Evolutionary conservation across 106 monocot species (phyloP).

Genomic region (Acanthochlamys bracteata): DNA sequence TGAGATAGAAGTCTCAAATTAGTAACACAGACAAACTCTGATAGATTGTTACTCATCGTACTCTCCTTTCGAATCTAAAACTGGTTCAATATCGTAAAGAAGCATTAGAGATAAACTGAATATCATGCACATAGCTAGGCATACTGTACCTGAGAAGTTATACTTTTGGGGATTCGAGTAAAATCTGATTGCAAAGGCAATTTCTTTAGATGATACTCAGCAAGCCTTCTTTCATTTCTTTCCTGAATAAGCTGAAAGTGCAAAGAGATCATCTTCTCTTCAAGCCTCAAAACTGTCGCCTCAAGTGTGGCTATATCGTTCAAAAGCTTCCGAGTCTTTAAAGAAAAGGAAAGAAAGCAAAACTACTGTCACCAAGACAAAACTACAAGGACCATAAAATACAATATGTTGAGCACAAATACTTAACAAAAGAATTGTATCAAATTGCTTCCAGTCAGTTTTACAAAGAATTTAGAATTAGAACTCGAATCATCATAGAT

Average conservation of each 20-base stretch:
- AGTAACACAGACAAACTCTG: too few relatives aligned
- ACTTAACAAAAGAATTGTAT: too few relatives aligned
- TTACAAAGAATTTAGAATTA: too few relatives aligned
- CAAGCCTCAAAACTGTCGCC: slow-evolving; percentile 42
- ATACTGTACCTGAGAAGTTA: slow-evolving; percentile 7
- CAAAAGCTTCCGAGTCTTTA: slow-evolving; percentile 64
- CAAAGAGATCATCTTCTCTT: slow-evolving; percentile 64
- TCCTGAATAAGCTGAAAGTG: slow-evolving; percentile 86
- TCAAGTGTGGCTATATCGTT: slow-evolving; percentile 61
- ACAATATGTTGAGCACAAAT: too few relatives aligned
- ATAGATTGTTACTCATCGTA: too few relatives aligned
- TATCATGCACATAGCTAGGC: too few relatives aligned
- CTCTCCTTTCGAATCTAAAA: too few relatives aligned
- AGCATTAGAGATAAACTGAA: too few relatives aligned
- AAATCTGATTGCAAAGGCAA: slow-evolving; percentile 26
- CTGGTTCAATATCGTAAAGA: too few relatives aligned
- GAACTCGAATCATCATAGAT: too few relatives aligned
- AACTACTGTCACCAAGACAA: background rate
- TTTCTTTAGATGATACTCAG: slow-evolving; percentile 57
- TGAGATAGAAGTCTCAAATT: too few relatives aligned
- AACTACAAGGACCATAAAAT: background rate
- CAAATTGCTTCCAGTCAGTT: too few relatives aligned
- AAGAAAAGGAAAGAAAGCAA: slow-evolving; percentile 1
- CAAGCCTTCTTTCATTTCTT: slow-evolving; percentile 79
- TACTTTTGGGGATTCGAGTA: slow-evolving; percentile 11